Base-by-base conservation (phyloP, 1,284 basidiomycete species). In the Mixia osmundae region DNA sequence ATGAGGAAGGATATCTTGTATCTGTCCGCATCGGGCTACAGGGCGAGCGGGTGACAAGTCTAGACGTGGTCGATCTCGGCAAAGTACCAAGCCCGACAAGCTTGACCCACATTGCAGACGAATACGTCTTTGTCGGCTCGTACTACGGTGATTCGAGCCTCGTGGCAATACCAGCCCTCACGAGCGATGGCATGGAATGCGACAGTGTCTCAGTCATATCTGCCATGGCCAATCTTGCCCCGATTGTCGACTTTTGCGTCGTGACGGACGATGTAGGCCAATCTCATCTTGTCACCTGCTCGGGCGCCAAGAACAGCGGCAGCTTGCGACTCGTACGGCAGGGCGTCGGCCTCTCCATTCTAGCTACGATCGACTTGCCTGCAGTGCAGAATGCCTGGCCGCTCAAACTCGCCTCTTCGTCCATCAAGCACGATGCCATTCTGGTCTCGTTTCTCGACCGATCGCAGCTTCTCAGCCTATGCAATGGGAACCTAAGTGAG, bases 211-310 rank as follows among this genome's bases (percentile, higher is more conserved):
- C 66, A 12, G 62, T 75, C 7, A 46, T 76, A 15, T 67, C 76
- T 33, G 62, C 59, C 5, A 77, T 68, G 57, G 68, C 69, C 48
- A 87, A 85, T 49, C 64, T 95, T 34, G 83, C 78, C 0, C 89
- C 89, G 0, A 76, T 94, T 26, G 57, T 75, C 43, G 89, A 95
- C 53, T 78, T 83, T 21, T 65, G 68, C 11, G 55, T 78, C 2
- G 73, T 76, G 5, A 74, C 83, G 51, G 61, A 65, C 3, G 78
- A 82, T 35, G 66, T 67, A 0, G 74, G 68, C 39, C 47, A 43
- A 9, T 71, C 78, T 57, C 72, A 85, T 51, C 67, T 94, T 31
- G 69, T 95, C 3, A 77, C 83, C 0, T 83, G 80, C 44, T 89
- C 83, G 2, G 89, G 89, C 2, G 75, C 72, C 0, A 66, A 67